Evolutionary conservation across 1,284 basidiomycete genomes (phyloP).

Genomic region (Tilletia horrida): DNA sequence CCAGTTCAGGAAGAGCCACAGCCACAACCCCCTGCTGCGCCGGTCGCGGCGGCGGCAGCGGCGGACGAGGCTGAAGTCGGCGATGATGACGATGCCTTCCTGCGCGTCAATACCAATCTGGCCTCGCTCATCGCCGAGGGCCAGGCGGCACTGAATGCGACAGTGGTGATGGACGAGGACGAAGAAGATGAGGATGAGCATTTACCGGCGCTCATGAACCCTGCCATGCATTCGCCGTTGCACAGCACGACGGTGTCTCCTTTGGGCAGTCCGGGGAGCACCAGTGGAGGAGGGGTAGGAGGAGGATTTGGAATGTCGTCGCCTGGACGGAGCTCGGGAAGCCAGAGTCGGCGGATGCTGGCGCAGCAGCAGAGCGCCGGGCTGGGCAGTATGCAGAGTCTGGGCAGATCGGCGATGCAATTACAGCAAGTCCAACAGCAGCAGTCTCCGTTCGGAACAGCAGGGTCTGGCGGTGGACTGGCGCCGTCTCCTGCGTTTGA

Average conservation of each 20-base stretch:
- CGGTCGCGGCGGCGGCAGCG: background rate
- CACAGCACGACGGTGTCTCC: background rate
- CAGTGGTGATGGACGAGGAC: conserved; percentile 11
- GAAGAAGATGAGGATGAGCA: conserved; percentile 11
- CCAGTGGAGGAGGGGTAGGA: too few species aligned
- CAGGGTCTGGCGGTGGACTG: background rate
- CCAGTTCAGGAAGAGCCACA: too few species aligned
- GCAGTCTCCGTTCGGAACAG: background rate
- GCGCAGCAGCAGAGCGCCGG: too few species aligned
- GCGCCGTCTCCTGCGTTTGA: background rate
- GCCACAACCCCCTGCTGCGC: background rate
- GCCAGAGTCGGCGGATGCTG: too few species aligned
- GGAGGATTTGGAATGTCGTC: too few species aligned
- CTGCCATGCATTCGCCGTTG: conserved; percentile 2
- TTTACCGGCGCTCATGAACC: conserved; percentile 1
- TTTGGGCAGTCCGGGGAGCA: background rate
- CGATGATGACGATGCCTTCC: conserved; percentile 15
- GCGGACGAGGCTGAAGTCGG: background rate
- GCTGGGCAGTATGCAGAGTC: too few species aligned
- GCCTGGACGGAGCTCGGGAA: too few species aligned
- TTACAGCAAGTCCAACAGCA: background rate
- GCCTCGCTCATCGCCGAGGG: conserved; percentile 15
- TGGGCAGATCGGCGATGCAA: too few species aligned
- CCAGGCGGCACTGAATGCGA: conserved; percentile 5
- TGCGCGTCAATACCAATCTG: conserved; percentile 5